Evolutionary conservation across 352 stramenopile genomes (phyloP).

Genomic region (Phytophthora colocasiae): DNA sequence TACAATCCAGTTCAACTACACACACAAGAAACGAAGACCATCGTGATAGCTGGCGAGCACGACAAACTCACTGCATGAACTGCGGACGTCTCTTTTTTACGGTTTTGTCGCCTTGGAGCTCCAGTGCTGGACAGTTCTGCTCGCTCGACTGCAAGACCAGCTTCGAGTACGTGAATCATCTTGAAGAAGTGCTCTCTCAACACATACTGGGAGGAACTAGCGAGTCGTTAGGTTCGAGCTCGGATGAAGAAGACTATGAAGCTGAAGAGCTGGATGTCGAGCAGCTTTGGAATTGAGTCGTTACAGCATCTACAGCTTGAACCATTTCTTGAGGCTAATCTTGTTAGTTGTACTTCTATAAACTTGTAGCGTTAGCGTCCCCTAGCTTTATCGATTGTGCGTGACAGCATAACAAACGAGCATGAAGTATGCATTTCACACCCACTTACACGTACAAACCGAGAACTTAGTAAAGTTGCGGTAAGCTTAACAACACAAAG

Average conservation of each 20-base stretch:
- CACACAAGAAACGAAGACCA: no score
- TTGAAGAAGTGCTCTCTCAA: slow-evolving; percentile 36
- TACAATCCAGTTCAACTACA: background rate
- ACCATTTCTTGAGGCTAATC: no score
- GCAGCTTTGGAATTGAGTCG: background rate
- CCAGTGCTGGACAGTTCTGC: slow-evolving; percentile 30
- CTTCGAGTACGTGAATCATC: slow-evolving; percentile 34
- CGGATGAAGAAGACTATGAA: slow-evolving; percentile 13
- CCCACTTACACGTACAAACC: no score
- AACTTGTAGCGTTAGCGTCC: no score
- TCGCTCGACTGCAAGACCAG: slow-evolving; percentile 57
- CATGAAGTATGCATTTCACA: no score
- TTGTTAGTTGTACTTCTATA: no score
- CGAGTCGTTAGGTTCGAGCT: slow-evolving; percentile 19
- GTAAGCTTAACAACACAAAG: no score
- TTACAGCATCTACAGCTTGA: no score
- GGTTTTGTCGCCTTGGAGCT: slow-evolving; percentile 21
- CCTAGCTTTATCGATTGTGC: no score
- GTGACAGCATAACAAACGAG: no score
- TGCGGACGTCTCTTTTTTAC: slow-evolving; percentile 36
- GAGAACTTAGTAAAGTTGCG: no score
- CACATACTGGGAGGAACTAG: slow-evolving; percentile 24
- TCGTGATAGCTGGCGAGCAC: slow-evolving; percentile 14
- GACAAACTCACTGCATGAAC: slow-evolving; percentile 30
- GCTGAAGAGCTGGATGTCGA: slow-evolving; percentile 11